Conservation (phyloP, 2,329 filamentous ascomycete species). For the Clonostachys sp. region DNA sequence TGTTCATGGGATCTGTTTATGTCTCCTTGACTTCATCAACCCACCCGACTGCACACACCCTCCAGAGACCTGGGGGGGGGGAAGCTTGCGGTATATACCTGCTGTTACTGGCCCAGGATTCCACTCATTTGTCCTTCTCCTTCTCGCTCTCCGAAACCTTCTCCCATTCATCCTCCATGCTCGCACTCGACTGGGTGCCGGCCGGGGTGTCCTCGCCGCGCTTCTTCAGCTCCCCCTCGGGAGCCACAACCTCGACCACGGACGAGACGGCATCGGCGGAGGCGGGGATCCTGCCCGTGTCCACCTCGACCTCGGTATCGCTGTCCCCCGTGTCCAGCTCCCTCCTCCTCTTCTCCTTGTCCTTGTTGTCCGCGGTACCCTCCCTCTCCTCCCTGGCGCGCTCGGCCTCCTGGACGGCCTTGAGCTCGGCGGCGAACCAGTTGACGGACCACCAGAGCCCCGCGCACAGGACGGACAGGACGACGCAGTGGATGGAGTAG, state of each 20-base stretch:
- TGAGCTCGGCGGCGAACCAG: constrained; percentile 80
- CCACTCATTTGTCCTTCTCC: constrained; percentile 53
- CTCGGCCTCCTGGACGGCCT: constrained; percentile 34
- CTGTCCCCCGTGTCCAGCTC: constrained; percentile 19
- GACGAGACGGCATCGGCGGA: constrained; percentile 10
- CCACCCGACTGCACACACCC: too few species aligned
- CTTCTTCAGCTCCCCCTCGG: constrained; percentile 43
- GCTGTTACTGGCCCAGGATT: constrained; percentile 10
- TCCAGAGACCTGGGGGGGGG: not conserved
- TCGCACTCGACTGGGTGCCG: constrained; percentile 52
- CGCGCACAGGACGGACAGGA: constrained; percentile 73
- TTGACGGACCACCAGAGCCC: constrained; percentile 93
- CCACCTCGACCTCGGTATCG: constrained; percentile 39
- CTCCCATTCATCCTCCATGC: constrained; percentile 97
- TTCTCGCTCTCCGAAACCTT: constrained; percentile 76
- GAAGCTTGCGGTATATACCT: not conserved
- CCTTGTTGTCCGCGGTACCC: constrained; percentile 8
- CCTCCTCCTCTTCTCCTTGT: constrained; percentile 23
- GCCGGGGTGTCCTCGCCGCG: constrained; percentile 27
- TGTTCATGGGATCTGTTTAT: too few species aligned
- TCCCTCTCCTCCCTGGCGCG: constrained; percentile 25
- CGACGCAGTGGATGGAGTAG: constrained; percentile 81
- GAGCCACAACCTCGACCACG: constrained; percentile 37
- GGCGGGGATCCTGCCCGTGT: constrained; percentile 1
- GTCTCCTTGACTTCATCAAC: too few species aligned